These are phyloP conservation scores for Saccharomyces paradoxus DNA, from an alignment of 805 yeast genomes.

Conservation along the genomic window DNA sequence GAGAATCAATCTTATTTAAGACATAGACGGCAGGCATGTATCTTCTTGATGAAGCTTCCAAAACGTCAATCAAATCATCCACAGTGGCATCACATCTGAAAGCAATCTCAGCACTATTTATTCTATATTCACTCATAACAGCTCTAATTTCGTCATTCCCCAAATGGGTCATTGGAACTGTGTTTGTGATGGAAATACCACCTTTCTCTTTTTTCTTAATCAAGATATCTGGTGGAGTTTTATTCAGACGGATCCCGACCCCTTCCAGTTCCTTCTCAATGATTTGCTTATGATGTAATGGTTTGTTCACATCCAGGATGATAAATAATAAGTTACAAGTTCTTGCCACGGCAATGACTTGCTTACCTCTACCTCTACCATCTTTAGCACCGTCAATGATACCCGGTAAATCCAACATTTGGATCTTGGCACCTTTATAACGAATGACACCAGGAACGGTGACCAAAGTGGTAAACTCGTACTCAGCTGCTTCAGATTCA, in stretches of 20 bases:
- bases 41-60: slow-evolving; percentile 83
- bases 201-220: slow-evolving; percentile 92
- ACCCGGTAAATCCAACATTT: slow-evolving; percentile 89
- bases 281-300: slow-evolving; percentile 85
- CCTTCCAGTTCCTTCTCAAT: slow-evolving; percentile 96
- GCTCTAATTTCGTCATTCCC: slow-evolving; percentile 92
- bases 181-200: slow-evolving; percentile 87
- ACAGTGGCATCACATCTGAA: slow-evolving; percentile 97
- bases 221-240: slow-evolving; percentile 84
- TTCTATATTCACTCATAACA: slow-evolving; percentile 90
- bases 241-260: slow-evolving; percentile 90
- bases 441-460: slow-evolving; percentile 96
- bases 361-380: slow-evolving; percentile 89
- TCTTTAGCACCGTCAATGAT: slow-evolving; percentile 87
- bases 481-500: slow-evolving; percentile 95
- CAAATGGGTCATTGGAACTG: slow-evolving; percentile 85
- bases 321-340: slow-evolving; percentile 90
- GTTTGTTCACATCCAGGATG: slow-evolving; percentile 92
- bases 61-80: slow-evolving; percentile 89
- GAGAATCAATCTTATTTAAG: slow-evolving; percentile 90
- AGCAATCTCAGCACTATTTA: slow-evolving; percentile 92
- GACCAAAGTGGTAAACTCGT: slow-evolving; percentile 94
- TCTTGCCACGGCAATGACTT: slow-evolving; percentile 98
- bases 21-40: slow-evolving; percentile 95
- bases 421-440: slow-evolving; percentile 95